Conservation (phyloP, 495 filamentous ascomycete genomes). For the Neurospora pannonica region DNA sequence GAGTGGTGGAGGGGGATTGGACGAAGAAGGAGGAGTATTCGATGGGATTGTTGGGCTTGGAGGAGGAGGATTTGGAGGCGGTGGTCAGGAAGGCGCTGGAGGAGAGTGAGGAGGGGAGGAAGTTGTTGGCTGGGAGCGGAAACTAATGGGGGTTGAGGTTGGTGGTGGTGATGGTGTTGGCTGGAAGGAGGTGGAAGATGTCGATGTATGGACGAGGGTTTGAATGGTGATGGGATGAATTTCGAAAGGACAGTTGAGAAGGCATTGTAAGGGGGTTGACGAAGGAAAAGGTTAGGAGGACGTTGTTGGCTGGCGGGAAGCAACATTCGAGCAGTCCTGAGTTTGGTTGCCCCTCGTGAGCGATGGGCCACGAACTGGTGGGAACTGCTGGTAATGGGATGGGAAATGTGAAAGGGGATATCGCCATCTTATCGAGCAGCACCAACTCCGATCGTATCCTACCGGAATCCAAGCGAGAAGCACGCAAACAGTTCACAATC, state of each 20-base stretch:
- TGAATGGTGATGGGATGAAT: neutral
- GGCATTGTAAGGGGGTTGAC: too few species aligned
- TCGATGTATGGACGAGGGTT: neutral
- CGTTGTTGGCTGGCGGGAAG: neutral
- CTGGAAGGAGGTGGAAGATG: neutral
- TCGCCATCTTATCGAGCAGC: neutral
- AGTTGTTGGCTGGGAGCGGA: neutral
- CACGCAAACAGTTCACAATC: neutral
- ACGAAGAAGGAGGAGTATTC: conserved; percentile 14
- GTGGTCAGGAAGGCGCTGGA: conserved; percentile 10
- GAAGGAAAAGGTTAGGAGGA: too few species aligned
- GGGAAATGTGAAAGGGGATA: neutral
- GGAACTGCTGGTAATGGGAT: neutral
- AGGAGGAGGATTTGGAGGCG: conserved; percentile 19
- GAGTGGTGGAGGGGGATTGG: conserved; percentile 20
- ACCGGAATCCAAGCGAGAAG: neutral
- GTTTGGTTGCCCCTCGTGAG: neutral
- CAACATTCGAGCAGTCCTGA: neutral
- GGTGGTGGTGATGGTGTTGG: neutral
- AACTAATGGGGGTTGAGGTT: neutral
- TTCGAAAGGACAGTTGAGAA: too few species aligned
- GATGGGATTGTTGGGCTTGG: conserved; percentile 20
- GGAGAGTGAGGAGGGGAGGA: neutral
- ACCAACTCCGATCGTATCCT: neutral
- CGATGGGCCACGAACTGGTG: neutral